Percentiles rank a stretch among this genome's conserved stretches.
These are phyloP conservation scores for Melampsora allii-populina DNA, from an alignment of 1,284 basidiomycete genomes.

Conservation along the genomic window DNA sequence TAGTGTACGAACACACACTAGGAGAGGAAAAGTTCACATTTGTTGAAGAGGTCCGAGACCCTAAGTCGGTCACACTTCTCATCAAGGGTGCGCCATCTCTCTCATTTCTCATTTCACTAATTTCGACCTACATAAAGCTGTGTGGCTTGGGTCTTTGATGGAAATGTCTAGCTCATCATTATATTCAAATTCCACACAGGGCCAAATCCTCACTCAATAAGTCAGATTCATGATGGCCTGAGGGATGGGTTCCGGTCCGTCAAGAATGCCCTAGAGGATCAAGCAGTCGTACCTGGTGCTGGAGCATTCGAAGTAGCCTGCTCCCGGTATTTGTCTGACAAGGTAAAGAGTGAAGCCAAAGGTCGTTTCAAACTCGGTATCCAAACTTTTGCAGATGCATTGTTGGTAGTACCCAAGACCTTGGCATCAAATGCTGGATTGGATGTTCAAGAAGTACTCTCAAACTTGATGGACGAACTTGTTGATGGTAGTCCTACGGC, in stretches of 20 bases:
- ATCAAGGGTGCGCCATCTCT: slow-evolving; percentile 69
- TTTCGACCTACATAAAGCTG: background rate
- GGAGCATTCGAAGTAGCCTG: slow-evolving; percentile 98
- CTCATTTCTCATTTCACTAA: background rate
- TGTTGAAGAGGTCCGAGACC: slow-evolving; percentile 91
- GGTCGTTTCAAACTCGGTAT: slow-evolving; percentile 97
- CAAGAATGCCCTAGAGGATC: slow-evolving; percentile 95
- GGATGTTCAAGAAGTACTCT: slow-evolving; percentile 94
- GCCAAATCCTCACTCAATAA: slow-evolving; percentile 94
- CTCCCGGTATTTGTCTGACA: slow-evolving; percentile 67
- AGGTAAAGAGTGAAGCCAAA: slow-evolving; percentile 81
- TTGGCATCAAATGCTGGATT: slow-evolving; percentile 94
- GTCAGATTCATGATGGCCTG: slow-evolving; percentile 94
- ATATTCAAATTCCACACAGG: slow-evolving; percentile 48
- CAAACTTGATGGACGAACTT: slow-evolving; percentile 73
- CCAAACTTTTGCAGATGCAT: slow-evolving; percentile 91
- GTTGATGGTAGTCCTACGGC: slow-evolving; percentile 70
- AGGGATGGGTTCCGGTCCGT: slow-evolving; percentile 94
- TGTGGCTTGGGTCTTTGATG: background rate
- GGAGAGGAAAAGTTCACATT: slow-evolving; percentile 99
- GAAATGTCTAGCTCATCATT: background rate
- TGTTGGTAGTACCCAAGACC: slow-evolving; percentile 94
- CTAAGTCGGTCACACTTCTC: slow-evolving; percentile 93
- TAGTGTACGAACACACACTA: slow-evolving; percentile 98
- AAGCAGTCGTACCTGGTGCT: slow-evolving; percentile 81